Base-by-base conservation (phyloP, 352 stramenopile species). In the Blastocystis sp. region DNA sequence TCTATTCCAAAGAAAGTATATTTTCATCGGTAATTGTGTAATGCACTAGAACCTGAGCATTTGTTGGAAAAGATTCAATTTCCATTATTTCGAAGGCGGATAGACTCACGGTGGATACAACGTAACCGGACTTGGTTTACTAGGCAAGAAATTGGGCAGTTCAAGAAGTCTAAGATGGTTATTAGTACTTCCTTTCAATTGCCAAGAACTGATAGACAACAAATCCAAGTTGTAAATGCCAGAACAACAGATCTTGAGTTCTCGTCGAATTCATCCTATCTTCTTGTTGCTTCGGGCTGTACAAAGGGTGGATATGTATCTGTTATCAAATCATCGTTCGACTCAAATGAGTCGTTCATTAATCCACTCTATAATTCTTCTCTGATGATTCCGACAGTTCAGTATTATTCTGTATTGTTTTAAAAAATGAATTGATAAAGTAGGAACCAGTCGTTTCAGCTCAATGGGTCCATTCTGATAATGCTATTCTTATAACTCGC, bases 161-260 rank as follows among this genome's bases (percentile, higher is more conserved):
- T 42, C 49, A 83, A 83, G 51, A 52, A 29, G 6, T 49, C 21
- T 7, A 42, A 51, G 5, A 39, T 24, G 11, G 54, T 42, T 32
- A 42, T 83, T 43, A 67, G 65, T 24, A 83, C 71, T 32, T 67
- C 71, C 7, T 83, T 83, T 42, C 71, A 83, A 46, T 32, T 83
- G 0, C 71, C 46, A 43, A 27, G 49, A 29, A 35, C 5, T 32
- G 24, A 16, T 9, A 6, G 29, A 39, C 1, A 21, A 11, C n/a
- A 19, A n/a, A 46, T 32, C 11, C 71, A 42, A n/a, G 19, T 83
- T 29, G 71, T 83, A 9, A 83, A 83, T 29, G 49, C 71, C 0
- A 19, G 71, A 39, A 83, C 71, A n/a, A 39, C 27, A 4, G 71
- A 83, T 42, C 63, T 83, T 32, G 46, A 49, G 49, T 83, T 83